phyloP scores from a whole-genome alignment of 495 filamentous ascomycete genomes.

The Trichoderma gamsii region DNA sequence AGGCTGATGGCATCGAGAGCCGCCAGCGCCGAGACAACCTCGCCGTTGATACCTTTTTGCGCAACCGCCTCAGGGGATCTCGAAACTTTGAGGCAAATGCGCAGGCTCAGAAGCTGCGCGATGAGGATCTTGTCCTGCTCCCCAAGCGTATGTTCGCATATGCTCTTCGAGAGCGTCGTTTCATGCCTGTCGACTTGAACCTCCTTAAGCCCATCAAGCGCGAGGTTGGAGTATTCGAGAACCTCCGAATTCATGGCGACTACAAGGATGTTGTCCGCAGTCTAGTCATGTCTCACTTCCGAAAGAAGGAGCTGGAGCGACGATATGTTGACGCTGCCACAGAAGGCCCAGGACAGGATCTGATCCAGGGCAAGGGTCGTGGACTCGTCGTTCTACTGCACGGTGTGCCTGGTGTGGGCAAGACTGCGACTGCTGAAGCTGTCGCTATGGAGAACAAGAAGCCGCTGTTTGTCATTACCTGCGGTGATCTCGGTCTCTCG shows the following conservation, averaged over 20 bases:
- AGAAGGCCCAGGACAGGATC: slow-evolving; percentile 52
- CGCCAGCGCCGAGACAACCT: slow-evolving; percentile 14
- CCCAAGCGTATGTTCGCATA: slow-evolving; percentile 37
- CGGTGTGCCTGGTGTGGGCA: slow-evolving; percentile 54
- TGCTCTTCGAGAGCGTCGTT: slow-evolving; percentile 33
- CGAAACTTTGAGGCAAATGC: slow-evolving; percentile 18
- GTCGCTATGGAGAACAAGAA: slow-evolving; percentile 44
- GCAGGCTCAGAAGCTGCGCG: slow-evolving; percentile 23
- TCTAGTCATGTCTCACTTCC: slow-evolving; percentile 41
- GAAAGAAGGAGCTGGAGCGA: slow-evolving; percentile 30
- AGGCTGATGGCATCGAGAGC: slow-evolving; percentile 22
- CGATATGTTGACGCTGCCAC: slow-evolving; percentile 38
- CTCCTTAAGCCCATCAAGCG: slow-evolving; percentile 37
- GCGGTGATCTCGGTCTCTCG: slow-evolving; percentile 48
- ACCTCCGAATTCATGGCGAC: slow-evolving; percentile 45
- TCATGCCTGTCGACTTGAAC: slow-evolving; percentile 30
- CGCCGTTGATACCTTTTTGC: slow-evolving; percentile 24
- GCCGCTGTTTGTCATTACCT: slow-evolving; percentile 50
- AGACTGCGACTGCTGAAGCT: slow-evolving; percentile 53
- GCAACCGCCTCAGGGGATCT: slow-evolving; percentile 26
- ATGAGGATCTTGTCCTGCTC: slow-evolving; percentile 33
- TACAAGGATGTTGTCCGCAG: slow-evolving; percentile 50
- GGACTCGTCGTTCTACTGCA: slow-evolving; percentile 48
- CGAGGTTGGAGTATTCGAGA: slow-evolving; percentile 42
- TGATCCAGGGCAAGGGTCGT: slow-evolving; percentile 49